Evolutionary conservation across 75 land plant species (phyloP), one percentile per base, ranked within the genome.

Genomic region (Isoetes taiwanensis): DNA sequence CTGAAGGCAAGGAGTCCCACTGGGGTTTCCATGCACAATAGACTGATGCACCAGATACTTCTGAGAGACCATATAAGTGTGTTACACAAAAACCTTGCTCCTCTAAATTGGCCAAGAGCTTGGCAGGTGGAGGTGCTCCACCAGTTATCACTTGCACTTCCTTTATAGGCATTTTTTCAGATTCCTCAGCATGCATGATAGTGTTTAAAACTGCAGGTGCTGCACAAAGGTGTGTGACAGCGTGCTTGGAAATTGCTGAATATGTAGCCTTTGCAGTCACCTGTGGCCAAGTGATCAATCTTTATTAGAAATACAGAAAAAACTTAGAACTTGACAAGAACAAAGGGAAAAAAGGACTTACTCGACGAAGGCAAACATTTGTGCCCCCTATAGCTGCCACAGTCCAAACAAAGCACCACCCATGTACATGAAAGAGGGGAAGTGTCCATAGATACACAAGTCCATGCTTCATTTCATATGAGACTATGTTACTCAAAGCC

Each of bases 371-470:
- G 62, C 97, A 90, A 31, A 90, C 75, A 61, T 43, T 90, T 25
- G 97, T 90, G 0, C 94, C 97, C 57, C 75, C 82, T 42, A 80
- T 52, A 0, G 97, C 97, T 1, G 97, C 97, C 30, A 83, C 66
- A 0, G 82, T 43, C 97, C 97, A 90, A 23, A 94, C 57, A 67
- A 30, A 90, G 41, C 94, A 83, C 97, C 97, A 90, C 5, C 97
- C 97, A 61, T 90, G 84, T 67, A 84, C 80, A 41, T 90, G 97
- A 54, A 90, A 90, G 72, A 86, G 73, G 0, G 88, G 97, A 2
- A 90, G 74, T 59, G 94, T 90, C 97, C 97, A 90, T 23, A 90
- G 57, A 57, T 90, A 90, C 0, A 86, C 65, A 30, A 79, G 69
- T 24, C 88, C 83, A 59, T 80, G 82, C 28, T 66, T 66, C 73